phyloP scores from a whole-genome alignment of 2,329 filamentous ascomycete genomes.

The Sarocladium brachiariae region DNA sequence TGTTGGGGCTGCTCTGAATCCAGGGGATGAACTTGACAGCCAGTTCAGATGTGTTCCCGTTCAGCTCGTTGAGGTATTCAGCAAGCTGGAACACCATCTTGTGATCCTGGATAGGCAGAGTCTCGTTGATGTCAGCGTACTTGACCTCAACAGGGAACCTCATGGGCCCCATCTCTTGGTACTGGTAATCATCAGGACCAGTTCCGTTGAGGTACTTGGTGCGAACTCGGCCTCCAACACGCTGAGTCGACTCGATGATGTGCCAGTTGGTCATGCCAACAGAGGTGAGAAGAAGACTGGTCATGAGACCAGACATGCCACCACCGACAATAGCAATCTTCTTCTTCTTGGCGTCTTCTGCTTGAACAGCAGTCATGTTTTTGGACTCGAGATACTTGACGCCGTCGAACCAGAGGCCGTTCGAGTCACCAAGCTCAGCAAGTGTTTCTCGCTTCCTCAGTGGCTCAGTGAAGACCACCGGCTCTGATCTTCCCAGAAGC shows the following conservation, averaged over 20 bases:
- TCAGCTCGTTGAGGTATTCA: slow-evolving; percentile 31
- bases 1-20: slow-evolving; percentile 49
- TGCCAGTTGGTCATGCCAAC: slow-evolving; percentile 34
- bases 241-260: slow-evolving; percentile 30
- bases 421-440: slow-evolving; percentile 13
- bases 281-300: slow-evolving; percentile 26
- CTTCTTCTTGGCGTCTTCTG: slow-evolving; percentile 18
- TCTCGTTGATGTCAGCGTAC: slow-evolving; percentile 32
- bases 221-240: slow-evolving; percentile 33
- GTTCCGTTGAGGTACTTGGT: slow-evolving; percentile 33
- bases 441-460: slow-evolving; percentile 12
- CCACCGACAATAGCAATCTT: slow-evolving; percentile 13
- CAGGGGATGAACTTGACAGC: slow-evolving; percentile 56
- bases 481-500: slow-evolving; percentile 16
- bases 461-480: not conserved
- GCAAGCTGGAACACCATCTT: slow-evolving; percentile 35
- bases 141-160: slow-evolving; percentile 33
- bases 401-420: slow-evolving; percentile 21
- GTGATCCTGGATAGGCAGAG: slow-evolving; percentile 33
- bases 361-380: slow-evolving; percentile 17
- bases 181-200: slow-evolving; percentile 14
- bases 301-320: slow-evolving; percentile 10
- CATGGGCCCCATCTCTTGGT: slow-evolving; percentile 35
- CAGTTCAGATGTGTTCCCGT: slow-evolving; percentile 30
- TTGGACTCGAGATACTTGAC: slow-evolving; percentile 20